Evolutionary conservation across 2,329 filamentous ascomycete genomes (phyloP), one percentile per base, ranked within the genome.

Genomic region (Xylaria sp.): DNA sequence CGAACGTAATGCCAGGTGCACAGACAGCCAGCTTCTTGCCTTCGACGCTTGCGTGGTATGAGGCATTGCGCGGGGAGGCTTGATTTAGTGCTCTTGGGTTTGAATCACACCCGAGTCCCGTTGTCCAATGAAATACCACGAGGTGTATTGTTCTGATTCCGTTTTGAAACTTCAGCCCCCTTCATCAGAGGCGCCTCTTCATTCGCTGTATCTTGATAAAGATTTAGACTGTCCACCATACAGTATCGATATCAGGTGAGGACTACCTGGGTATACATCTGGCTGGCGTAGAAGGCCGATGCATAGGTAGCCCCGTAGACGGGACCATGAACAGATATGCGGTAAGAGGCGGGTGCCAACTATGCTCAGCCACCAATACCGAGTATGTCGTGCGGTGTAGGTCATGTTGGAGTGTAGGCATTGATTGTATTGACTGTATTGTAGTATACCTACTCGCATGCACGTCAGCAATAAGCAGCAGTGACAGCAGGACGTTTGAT

Each of bases 261-360:
- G n/a, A n/a, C n/a, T n/a, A n/a, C n/a, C n/a, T n/a, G n/a, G n/a
- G n/a, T 42, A 42, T 22, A 22, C 10, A 22, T 22, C 6, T 22
- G 2, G 42, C 42, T 45, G n/a, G 42, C 42, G 9, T 45, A 22
- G 20, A 22, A 45, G 20, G 45, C 25, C 5, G 27, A 10, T 50
- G 22, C 33, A 39, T 10, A 29, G 1, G 42, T 58, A 31, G 27
- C 39, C n/a, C 17, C 47, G 36, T 33, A 45, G 49, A 3, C n/a
- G 5, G 11, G 5, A 33, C 33, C 33, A 33, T 22, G 33, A 38
- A 31, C 36, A 53, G 17, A 22, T 59, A 59, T 49, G 20, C 29
- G 29, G 39, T 50, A 27, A 61, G 50, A 56, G 25, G 27, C 33
- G 31, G 27, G 36, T 50, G 56, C 63, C 63, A 65, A 65, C 56